phyloP scores from a whole-genome alignment of 2,329 filamentous ascomycete genomes.

The Dactylellina cionopaga region DNA sequence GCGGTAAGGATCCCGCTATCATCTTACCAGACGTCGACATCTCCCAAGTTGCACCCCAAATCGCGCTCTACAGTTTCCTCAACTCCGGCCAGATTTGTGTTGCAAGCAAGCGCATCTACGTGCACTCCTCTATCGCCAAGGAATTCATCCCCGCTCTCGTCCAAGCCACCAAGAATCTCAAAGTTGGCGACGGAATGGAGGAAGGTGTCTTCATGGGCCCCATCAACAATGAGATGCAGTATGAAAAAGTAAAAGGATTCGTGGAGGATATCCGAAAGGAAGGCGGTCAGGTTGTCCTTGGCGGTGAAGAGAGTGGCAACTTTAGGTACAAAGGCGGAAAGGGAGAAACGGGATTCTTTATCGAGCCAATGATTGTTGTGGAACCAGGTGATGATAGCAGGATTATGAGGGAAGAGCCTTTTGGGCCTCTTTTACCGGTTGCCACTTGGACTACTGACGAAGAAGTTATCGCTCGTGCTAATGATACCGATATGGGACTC shows the following conservation, averaged over 20 bases:
- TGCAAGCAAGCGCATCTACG: slow-evolving; percentile 68
- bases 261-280: slow-evolving; percentile 54
- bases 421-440: slow-evolving; percentile 65
- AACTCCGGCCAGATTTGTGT: slow-evolving; percentile 70
- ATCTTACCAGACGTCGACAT: slow-evolving; percentile 70
- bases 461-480: slow-evolving; percentile 64
- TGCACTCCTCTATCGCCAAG: slow-evolving; percentile 67
- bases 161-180: slow-evolving; percentile 62
- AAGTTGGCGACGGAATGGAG: slow-evolving; percentile 62
- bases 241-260: slow-evolving; percentile 55
- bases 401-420: slow-evolving; percentile 65
- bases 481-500: slow-evolving; percentile 65
- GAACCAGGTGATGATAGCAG: slow-evolving; percentile 66
- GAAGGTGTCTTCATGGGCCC: slow-evolving; percentile 54
- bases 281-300: slow-evolving; percentile 53
- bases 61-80: slow-evolving; percentile 67
- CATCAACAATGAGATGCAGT: slow-evolving; percentile 56
- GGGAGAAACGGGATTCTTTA: slow-evolving; percentile 65
- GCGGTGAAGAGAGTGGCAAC: slow-evolving; percentile 58
- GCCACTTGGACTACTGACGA: slow-evolving; percentile 64
- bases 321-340: slow-evolving; percentile 53
- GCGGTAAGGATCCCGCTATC: slow-evolving; percentile 72
- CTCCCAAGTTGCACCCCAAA: slow-evolving; percentile 63
- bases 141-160: slow-evolving; percentile 65
- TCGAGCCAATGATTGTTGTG: slow-evolving; percentile 69